phyloP scores from a whole-genome alignment of 2,329 filamentous ascomycete species.

The Calonectria multiphialidica region DNA sequence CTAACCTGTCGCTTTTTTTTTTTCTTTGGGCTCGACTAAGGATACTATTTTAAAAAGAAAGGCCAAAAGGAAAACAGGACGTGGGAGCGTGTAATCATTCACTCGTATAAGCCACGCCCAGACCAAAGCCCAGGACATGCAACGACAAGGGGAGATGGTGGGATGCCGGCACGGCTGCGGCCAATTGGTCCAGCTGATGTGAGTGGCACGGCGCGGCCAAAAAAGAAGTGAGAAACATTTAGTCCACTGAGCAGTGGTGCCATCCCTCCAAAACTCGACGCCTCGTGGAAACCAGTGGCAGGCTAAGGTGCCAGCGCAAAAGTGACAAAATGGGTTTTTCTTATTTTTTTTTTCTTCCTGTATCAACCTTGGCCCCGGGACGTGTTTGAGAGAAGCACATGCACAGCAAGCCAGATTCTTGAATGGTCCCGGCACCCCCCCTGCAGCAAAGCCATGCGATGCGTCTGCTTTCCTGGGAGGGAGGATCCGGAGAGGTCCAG shows the following conservation, averaged over 20 bases:
- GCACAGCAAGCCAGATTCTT: background rate
- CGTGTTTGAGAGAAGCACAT: slow-evolving; percentile 2
- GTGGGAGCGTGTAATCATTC: background rate
- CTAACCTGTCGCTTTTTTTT: slow-evolving; percentile 7
- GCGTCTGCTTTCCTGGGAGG: background rate
- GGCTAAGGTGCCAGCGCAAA: slow-evolving; percentile 5
- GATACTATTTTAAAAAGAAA: background rate
- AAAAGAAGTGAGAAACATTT: slow-evolving; percentile 2
- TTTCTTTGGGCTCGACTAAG: background rate
- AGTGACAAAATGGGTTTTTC: background rate
- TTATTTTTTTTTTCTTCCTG: background rate
- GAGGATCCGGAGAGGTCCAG: background rate
- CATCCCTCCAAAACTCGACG: background rate
- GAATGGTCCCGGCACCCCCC: slow-evolving; percentile 12
- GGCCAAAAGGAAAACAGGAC: background rate
- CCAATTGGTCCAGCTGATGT: slow-evolving; percentile 7
- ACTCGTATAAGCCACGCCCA: slow-evolving; percentile 12
- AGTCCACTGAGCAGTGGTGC: background rate
- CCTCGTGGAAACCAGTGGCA: background rate
- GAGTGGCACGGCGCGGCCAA: background rate
- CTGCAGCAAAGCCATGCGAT: slow-evolving; percentile 1
- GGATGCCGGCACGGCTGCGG: background rate
- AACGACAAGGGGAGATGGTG: background rate
- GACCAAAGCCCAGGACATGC: background rate
- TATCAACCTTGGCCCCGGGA: background rate